phyloP scores from a whole-genome alignment of 23 red algal species.

The Chondrus crispus region DNA sequence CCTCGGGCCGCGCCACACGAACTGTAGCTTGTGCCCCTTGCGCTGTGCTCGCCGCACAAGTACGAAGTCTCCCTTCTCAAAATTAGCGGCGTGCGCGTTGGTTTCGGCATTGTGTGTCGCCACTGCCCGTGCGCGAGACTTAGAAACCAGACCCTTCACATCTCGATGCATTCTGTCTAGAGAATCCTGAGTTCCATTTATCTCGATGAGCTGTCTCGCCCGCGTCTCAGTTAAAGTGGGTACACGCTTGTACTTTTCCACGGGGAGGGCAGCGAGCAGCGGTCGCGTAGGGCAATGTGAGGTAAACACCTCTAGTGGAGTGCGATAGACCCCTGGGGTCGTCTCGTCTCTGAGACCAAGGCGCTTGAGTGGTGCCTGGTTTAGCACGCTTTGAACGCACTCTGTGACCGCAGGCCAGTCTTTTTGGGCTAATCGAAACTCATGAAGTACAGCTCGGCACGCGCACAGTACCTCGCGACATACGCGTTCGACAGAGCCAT shows the following conservation, averaged over 20 bases:
- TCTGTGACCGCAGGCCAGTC: neutral
- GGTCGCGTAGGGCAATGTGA: neutral
- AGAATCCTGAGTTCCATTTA: neutral
- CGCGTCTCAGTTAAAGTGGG: neutral
- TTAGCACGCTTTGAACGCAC: neutral
- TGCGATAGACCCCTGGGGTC: neutral
- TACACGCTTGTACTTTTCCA: neutral
- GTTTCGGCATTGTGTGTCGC: neutral
- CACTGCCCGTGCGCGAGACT: neutral
- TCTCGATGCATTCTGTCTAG: neutral
- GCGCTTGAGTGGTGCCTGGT: neutral
- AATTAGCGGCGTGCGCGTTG: neutral
- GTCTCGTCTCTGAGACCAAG: neutral
- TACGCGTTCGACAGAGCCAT: slow-evolving; percentile 29
- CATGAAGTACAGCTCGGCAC: neutral
- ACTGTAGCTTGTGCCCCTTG: neutral
- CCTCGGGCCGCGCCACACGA: neutral
- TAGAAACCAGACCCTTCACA: neutral
- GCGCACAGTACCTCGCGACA: neutral
- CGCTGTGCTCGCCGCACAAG: neutral
- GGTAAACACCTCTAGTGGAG: neutral
- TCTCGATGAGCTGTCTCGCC: neutral
- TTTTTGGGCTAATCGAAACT: neutral
- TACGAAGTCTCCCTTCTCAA: neutral
- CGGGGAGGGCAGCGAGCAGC: neutral